Conservation (phyloP, 83 land plant species). For the Thuja plicata region DNA sequence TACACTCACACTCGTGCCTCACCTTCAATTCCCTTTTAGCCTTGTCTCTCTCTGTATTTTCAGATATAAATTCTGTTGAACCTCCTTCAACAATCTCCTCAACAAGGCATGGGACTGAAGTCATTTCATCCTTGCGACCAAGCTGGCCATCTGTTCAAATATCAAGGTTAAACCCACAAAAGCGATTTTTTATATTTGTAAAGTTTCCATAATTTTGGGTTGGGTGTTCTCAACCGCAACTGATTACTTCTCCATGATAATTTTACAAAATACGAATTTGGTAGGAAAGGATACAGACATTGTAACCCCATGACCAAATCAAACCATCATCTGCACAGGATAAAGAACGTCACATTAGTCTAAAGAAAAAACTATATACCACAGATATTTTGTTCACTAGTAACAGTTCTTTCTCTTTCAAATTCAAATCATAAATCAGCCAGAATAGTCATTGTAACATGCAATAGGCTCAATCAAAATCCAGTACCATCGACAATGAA, state of each 20-base stretch:
- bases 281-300: conserved; percentile 70
- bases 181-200: neutral
- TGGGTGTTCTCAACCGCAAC: neutral
- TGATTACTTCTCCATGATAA: neutral
- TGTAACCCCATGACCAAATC: conserved; percentile 94
- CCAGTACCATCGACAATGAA: neutral
- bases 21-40: conserved; percentile 35
- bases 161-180: conserved; percentile 48
- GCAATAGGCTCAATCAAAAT: conserved; percentile 1
- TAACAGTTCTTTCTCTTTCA: neutral
- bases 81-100: conserved; percentile 28
- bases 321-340: conserved; percentile 71
- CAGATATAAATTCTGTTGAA: conserved; percentile 11
- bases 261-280: neutral
- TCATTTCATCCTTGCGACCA: conserved; percentile 55
- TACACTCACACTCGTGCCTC: neutral
- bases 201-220: neutral
- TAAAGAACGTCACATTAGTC: conserved; percentile 11
- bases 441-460: neutral
- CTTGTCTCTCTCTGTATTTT: conserved; percentile 16
- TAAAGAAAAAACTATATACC: neutral
- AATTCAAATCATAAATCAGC: neutral
- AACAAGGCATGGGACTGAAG: conserved; percentile 23
- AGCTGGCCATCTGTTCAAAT: conserved; percentile 79
- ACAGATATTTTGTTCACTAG: neutral